Evolutionary conservation across 805 yeast genomes (phyloP), one percentile per base, ranked within the genome.

Genomic region (Kluyveromyces dobzhanskii): DNA sequence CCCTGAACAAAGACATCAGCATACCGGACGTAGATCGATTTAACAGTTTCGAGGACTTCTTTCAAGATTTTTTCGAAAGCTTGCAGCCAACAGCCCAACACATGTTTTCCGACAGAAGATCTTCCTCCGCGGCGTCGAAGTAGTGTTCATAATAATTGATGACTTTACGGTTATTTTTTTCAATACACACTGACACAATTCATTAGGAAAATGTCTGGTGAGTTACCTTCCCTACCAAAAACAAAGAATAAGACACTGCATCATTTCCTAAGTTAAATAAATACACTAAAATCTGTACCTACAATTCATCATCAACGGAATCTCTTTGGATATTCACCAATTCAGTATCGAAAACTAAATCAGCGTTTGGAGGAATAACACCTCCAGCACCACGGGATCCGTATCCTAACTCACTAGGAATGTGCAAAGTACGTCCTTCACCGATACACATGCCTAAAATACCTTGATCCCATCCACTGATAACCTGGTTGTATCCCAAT

Each of bases 381-480:
- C 80, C 80, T 28, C 86, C 86, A 38, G 85, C 78, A 36, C 87
- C 94, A 40, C 78, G 57, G 21, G 64, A 61, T 38, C 97, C 97
- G 50, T 87, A 87, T 6, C 75, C 96, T 48, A 85, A 60, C 24
- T 71, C 69, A 4, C 94, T 72, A 34, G 96, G 95, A 55, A 88
- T 85, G 21, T 76, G 73, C 50, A 87, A 67, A 49, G 73, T 79
- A 56, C 96, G 74, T 65, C 79, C 70, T 61, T 87, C 96, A 33
- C 95, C 95, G 58, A 85, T 67, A 62, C 97, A 87, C 94, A 84
- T 84, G 25, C 81, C 78, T 28, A 67, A 50, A 37, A 86, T 64
- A 30, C 96, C 96, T 61, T 80, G 76, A 46, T 87, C 97, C 96
- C 96, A 87, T 43, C 97, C 96, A 44, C 69, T 55, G 54, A 87